Base-by-base conservation (phyloP, 371 early-diverging fungal genomes). In the Spiromyces aspiralis region DNA sequence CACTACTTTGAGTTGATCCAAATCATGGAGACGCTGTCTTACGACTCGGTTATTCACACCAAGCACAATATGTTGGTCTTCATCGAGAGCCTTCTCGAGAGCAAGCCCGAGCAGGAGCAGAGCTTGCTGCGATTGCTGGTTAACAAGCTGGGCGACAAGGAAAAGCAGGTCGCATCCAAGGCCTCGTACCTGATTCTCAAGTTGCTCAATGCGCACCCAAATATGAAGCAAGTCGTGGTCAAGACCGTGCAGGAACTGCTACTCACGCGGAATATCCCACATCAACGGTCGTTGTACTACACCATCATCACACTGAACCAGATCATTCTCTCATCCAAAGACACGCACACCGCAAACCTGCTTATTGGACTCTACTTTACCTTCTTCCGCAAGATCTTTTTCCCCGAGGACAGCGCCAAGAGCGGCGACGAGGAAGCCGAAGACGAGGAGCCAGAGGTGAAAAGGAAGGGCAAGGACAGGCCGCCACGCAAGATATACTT, bases 91-190 rank as follows among this genome's bases (percentile, higher is more conserved):
- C 70, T 96, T 28, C 69, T 95, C 51, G 66, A 72, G 42, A 69
- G 78, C 23, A 93, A 92, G 62, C 90, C 95, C 4, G 97, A 96
- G 68, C 91, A 95, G 69, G 97, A 96, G 60, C 84, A 85, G 48
- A 94, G 91, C 56, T 72, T 96, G 52, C 74, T 96, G 43, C 76
- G 83, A 27, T 60, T 96, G 48, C 74, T 96, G 22, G 83, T 90
- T 54, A 93, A 91, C 80, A 96, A 95, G 64, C 69, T 96, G 48
- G 97, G 97, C 59, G 97, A 96, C 68, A 69, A 71, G 12, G 90
- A 90, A 51, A 79, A 81, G 55, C 86, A 87, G 65, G 73, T 91
- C 24, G 85, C 92, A 0, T 80, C 89, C 44, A 90, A 89, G 60
- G 75, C 88, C 6, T 78, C 82, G 2, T 83, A 79, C 50, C 69